These are phyloP conservation scores for Trichocladium antarcticum DNA, from an alignment of 495 filamentous ascomycete species.

Conservation along the genomic window DNA sequence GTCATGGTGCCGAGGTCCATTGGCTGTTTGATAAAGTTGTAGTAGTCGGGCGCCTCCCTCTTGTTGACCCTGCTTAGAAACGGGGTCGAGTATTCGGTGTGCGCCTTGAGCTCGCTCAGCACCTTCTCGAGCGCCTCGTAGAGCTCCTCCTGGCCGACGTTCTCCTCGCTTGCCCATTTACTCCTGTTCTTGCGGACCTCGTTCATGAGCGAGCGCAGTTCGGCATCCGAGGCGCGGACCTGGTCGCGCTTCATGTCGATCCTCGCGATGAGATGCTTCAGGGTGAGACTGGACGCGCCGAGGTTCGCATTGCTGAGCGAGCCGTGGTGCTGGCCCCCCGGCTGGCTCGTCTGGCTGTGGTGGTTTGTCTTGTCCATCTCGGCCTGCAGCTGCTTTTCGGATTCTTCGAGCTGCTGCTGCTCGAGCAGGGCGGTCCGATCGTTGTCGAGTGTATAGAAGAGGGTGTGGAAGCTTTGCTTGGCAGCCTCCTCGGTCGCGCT, in stretches of 20 bases:
- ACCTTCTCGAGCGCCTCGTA: constrained; percentile 97
- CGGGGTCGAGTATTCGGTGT: constrained; percentile 89
- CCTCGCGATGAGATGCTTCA: constrained; percentile 90
- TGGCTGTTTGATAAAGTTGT: constrained; percentile 85
- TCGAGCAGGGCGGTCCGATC: constrained; percentile 94
- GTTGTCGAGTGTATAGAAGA: constrained; percentile 91
- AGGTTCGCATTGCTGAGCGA: constrained; percentile 87
- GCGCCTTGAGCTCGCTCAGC: constrained; percentile 85
- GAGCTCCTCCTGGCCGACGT: constrained; percentile 91
- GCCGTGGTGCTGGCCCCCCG: constrained; percentile 54
- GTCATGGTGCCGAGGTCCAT: constrained; percentile 99
- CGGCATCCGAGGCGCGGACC: constrained; percentile 82
- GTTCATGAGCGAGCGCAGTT: constrained; percentile 83
- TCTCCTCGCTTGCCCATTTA: constrained; percentile 98
- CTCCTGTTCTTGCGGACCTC: constrained; percentile 95
- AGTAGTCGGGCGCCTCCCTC: constrained; percentile 92
- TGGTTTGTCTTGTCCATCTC: constrained; percentile 64
- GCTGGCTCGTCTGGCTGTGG: constrained; percentile 36
- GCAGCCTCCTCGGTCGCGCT: constrained; percentile 86
- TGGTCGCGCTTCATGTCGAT: constrained; percentile 85
- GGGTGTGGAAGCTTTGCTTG: constrained; percentile 74
- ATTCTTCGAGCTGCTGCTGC: constrained; percentile 92
- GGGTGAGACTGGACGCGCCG: constrained; percentile 88
- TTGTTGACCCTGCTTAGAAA: constrained; percentile 92
- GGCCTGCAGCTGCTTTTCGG: constrained; percentile 88